Evolutionary conservation across 2,329 filamentous ascomycete genomes (phyloP).

Genomic region (Pseudofabraea citricarpa): DNA sequence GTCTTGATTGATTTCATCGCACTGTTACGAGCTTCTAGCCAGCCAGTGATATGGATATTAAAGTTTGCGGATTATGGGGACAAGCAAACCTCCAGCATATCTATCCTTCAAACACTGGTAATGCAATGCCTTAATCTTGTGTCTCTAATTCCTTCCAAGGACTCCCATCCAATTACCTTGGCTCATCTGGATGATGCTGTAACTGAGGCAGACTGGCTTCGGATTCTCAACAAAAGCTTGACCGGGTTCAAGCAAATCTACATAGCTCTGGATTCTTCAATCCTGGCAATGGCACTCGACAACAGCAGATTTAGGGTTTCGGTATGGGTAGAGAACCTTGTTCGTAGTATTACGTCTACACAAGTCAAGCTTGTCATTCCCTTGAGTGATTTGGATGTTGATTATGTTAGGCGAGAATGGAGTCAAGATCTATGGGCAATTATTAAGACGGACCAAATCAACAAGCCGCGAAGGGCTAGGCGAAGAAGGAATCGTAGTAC

Average conservation of each 20-base stretch:
- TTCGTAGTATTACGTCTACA: too few relatives aligned
- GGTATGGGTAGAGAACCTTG: too few relatives aligned
- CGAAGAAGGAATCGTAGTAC: too few relatives aligned
- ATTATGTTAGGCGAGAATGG: too few relatives aligned
- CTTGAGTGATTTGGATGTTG: too few relatives aligned
- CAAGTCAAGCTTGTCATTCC: too few relatives aligned
- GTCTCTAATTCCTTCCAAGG: not conserved
- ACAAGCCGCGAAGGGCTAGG: too few relatives aligned
- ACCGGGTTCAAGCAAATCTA: not conserved
- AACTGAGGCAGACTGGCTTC: conserved; percentile 2
- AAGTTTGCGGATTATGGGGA: conserved; percentile 1
- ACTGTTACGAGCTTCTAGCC: not conserved
- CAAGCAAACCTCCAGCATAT: too few relatives aligned
- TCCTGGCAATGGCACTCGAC: not conserved
- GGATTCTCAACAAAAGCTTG: not conserved
- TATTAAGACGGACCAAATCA: too few relatives aligned
- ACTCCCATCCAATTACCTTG: not conserved
- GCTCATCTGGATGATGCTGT: not conserved
- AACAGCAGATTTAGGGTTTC: too few relatives aligned
- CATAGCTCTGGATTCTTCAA: not conserved
- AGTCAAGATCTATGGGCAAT: too few relatives aligned
- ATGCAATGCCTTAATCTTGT: not conserved
- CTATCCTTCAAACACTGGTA: not conserved
- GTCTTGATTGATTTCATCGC: not conserved
- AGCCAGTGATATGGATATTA: conserved; percentile 1